Evolutionary conservation across 2,329 filamentous ascomycete species (phyloP).

Genomic region (Aspergillus udagawae): DNA sequence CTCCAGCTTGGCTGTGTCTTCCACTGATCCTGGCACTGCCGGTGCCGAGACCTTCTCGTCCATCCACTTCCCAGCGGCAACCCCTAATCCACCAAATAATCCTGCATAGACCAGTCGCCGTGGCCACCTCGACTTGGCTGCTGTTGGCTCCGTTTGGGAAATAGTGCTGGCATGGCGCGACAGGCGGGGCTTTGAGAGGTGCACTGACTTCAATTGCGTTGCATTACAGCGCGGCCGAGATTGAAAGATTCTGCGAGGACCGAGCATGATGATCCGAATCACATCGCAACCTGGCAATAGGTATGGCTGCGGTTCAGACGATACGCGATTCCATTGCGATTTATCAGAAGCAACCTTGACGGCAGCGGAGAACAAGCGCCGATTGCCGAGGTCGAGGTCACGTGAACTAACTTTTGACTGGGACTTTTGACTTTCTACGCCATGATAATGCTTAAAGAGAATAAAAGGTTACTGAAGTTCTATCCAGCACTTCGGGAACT

Average conservation of each 20-base stretch:
- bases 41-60: constrained; percentile 22
- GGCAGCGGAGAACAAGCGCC: neutral
- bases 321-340: neutral
- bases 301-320: neutral
- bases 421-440: neutral
- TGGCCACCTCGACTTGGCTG: constrained; percentile 27
- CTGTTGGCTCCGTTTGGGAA: constrained; percentile 12
- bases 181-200: constrained; percentile 5
- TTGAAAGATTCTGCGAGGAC: constrained; percentile 21
- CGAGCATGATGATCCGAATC: constrained; percentile 22
- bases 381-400: neutral
- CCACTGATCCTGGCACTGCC: constrained; percentile 29
- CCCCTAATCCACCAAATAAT: constrained; percentile 32
- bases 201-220: neutral
- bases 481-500: neutral
- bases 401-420: neutral
- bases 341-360: neutral
- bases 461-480: neutral
- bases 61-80: constrained; percentile 21
- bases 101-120: constrained; percentile 33
- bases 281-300: constrained; percentile 13
- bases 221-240: constrained; percentile 14
- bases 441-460: neutral
- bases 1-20: constrained; percentile 28
- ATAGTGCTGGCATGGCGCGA: constrained; percentile 19